These are phyloP conservation scores for Linnemannia zychae DNA, from an alignment of 192 early-diverging fungal species.

Conservation along the genomic window DNA sequence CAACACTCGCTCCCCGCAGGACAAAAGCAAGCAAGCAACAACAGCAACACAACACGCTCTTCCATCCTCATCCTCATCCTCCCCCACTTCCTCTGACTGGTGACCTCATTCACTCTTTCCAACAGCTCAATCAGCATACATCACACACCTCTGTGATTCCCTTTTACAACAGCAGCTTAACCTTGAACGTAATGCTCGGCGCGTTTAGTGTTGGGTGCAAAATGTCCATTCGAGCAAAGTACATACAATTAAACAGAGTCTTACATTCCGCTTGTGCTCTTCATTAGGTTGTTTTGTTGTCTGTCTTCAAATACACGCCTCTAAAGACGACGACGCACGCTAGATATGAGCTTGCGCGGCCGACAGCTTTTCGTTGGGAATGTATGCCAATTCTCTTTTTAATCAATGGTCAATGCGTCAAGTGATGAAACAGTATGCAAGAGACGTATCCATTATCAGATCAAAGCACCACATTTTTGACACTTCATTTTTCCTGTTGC, in stretches of 20 bases:
- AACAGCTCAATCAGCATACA: no score
- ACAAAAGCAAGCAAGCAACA: not conserved
- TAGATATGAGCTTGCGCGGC: constrained; percentile 37
- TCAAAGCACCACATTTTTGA: not conserved
- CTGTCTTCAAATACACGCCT: not conserved
- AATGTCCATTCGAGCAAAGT: no score
- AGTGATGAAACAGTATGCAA: no score
- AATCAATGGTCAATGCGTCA: not conserved
- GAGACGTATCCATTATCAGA: not conserved
- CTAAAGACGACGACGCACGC: not conserved
- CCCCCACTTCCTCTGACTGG: not conserved
- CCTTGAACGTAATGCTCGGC: no score
- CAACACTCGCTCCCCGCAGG: not conserved
- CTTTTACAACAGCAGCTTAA: no score
- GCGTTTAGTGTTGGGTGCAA: no score
- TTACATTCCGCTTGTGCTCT: not conserved
- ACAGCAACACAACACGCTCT: no score
- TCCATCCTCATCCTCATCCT: not conserved
- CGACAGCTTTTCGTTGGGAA: constrained; percentile 48
- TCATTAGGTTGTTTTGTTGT: not conserved
- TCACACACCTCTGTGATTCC: no score
- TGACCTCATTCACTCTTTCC: not conserved
- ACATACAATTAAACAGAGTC: no score
- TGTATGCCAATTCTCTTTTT: constrained; percentile 3
- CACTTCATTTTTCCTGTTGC: not conserved